These are phyloP conservation scores for Aspergillus ellipticus DNA, from an alignment of 495 filamentous ascomycete species.

Conservation along the genomic window DNA sequence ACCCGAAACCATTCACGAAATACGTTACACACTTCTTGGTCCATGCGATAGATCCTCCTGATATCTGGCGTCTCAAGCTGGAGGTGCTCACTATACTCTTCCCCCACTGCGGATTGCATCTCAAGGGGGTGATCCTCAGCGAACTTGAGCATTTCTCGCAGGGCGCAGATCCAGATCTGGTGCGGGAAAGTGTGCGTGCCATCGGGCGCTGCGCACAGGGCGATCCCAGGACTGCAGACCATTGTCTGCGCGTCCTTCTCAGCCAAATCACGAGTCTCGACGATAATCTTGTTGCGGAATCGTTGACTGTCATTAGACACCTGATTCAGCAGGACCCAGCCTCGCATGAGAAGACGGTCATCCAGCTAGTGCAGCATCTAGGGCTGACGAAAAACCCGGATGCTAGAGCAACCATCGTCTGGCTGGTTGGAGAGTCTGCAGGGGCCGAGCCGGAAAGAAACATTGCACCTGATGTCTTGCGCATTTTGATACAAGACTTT, in stretches of 20 bases:
- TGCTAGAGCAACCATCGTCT: slow-evolving; percentile 89
- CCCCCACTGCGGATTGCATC: slow-evolving; percentile 67
- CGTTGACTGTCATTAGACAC: slow-evolving; percentile 88
- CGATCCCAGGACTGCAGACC: slow-evolving; percentile 60
- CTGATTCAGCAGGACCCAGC: slow-evolving; percentile 87
- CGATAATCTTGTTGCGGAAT: slow-evolving; percentile 83
- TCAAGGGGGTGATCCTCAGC: slow-evolving; percentile 80
- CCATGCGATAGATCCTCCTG: slow-evolving; percentile 71
- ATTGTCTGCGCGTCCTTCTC: slow-evolving; percentile 79
- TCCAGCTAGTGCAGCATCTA: slow-evolving; percentile 86
- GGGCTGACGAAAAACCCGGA: slow-evolving; percentile 78
- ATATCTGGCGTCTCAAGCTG: slow-evolving; percentile 85
- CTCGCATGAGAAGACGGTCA: slow-evolving; percentile 73
- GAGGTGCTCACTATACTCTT: slow-evolving; percentile 88
- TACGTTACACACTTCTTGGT: slow-evolving; percentile 87
- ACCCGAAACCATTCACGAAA: slow-evolving; percentile 72
- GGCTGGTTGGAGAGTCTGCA: slow-evolving; percentile 94
- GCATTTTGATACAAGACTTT: slow-evolving; percentile 84
- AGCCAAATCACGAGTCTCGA: slow-evolving; percentile 80
- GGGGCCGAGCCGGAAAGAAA: slow-evolving; percentile 73
- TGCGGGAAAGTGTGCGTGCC: slow-evolving; percentile 83
- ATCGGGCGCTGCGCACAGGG: slow-evolving; percentile 90
- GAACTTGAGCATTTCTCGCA: slow-evolving; percentile 91
- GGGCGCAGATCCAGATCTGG: slow-evolving; percentile 68
- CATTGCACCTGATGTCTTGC: slow-evolving; percentile 87